Base-by-base conservation (phyloP, 257 asterid species). In the Echium plantagineum region DNA sequence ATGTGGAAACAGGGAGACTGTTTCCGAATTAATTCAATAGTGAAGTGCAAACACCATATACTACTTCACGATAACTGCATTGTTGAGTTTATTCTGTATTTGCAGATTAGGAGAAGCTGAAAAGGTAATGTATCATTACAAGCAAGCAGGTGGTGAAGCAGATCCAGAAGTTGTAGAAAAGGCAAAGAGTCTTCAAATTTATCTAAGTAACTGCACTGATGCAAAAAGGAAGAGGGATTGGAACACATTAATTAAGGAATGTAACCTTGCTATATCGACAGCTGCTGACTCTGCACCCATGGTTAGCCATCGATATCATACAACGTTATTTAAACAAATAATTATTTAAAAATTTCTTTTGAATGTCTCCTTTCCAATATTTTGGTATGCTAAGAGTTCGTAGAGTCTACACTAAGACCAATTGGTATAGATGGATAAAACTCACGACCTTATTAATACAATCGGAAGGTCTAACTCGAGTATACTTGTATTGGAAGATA, bases 231-330 rank as follows among this genome's bases (percentile, higher is more conserved):
- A 69, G 47, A 61, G 79, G 61, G 89, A 87, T 73, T 85, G 91
- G 94, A 79, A 76, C 59, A 18, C 75, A 6, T 77, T 87, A 15
- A 30, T 81, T n/a, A 81, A 69, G 70, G 93, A 87, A 83, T 61
- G 87, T 7, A 53, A 70, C 10, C 74, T 72, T 1, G 75, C 93
- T 55, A 74, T 85, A 49, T 72, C 80, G 35, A 85, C 83, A 0
- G 91, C 89, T 9, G 96, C 96, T 51, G 94, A 87, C 79, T 85
- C 96, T 72, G 94, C 96, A 26, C 87, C 94, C 49, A 72, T 77
- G 94, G 96, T 87, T 66, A 57, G 55, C 53, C 47, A 46, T 51
- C 51, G 48, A 49, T 21, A 20, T 7, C 18, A 15, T 8, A n/a
- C 21, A 26, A 13, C 49, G n/a, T n/a, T 15, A 46, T 20, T 48